Percentiles rank a stretch among this genome's conserved stretches.
phyloP scores from a whole-genome alignment of 2,329 filamentous ascomycete species.

The Cadophora malorum region DNA sequence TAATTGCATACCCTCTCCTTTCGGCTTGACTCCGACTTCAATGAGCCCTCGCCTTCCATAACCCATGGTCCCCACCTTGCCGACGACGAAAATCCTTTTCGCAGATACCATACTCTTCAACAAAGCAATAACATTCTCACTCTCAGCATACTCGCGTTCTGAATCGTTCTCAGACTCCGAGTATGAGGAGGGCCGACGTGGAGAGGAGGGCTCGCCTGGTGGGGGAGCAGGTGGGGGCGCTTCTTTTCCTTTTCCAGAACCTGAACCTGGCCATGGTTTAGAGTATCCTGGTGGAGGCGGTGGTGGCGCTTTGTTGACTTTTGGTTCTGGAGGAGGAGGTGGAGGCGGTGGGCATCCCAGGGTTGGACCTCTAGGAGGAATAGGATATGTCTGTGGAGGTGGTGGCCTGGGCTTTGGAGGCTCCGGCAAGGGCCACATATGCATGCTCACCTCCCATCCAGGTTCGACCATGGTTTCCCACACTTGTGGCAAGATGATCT shows the following conservation, averaged over 20 bases:
- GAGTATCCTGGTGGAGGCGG: not conserved
- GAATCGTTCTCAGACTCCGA: not conserved
- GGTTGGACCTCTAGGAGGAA: not conserved
- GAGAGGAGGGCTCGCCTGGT: not conserved
- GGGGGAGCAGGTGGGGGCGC: too few species aligned
- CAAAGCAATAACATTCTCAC: not conserved
- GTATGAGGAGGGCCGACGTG: not conserved
- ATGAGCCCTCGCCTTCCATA: not conserved
- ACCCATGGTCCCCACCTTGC: not conserved
- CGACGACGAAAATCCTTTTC: slow-evolving; percentile 6
- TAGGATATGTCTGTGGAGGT: not conserved
- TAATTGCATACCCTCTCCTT: not conserved
- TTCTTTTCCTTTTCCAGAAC: too few species aligned
- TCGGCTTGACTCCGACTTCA: not conserved
- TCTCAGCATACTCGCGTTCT: not conserved
- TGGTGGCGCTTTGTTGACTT: not conserved
- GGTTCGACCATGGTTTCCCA: slow-evolving; percentile 85
- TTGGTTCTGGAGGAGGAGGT: not conserved
- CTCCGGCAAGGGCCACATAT: slow-evolving; percentile 68
- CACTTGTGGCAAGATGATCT: slow-evolving; percentile 81
- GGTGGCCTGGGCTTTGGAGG: slow-evolving; percentile 15
- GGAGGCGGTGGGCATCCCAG: not conserved
- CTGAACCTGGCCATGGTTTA: too few species aligned
- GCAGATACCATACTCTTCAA: not conserved
- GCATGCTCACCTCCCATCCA: slow-evolving; percentile 75